Conservation (phyloP, 306 rosid species). For the Heteromeles arbutifolia region DNA sequence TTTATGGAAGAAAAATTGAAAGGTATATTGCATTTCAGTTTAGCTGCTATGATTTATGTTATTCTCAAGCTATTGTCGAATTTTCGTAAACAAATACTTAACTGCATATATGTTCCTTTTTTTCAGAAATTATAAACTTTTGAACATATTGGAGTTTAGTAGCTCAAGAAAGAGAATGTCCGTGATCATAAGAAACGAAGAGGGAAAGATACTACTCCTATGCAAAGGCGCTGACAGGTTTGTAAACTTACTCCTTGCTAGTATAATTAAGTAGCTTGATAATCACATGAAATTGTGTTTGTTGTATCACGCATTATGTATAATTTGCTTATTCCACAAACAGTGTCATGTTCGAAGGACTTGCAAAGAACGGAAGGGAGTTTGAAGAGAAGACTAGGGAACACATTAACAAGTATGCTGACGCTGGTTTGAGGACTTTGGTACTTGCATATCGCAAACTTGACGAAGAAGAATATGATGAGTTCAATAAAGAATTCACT, state of each 20-base stretch:
- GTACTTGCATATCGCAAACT: conserved; percentile 82
- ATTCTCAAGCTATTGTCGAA: background rate
- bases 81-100: conserved; percentile 1
- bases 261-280: background rate
- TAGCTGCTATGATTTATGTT: background rate
- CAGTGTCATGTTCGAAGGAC: conserved; percentile 97
- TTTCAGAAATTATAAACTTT: conserved; percentile 65
- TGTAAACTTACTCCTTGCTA: conserved; percentile 26
- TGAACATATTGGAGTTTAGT: conserved; percentile 74
- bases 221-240: conserved; percentile 99
- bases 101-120: conserved; percentile 12
- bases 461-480: conserved; percentile 53
- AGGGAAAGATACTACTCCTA: conserved; percentile 64
- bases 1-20: conserved; percentile 28
- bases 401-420: conserved; percentile 81
- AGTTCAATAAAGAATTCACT: conserved; percentile 50
- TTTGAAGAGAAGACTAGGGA: conserved; percentile 68
- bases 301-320: background rate
- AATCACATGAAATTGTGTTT: background rate
- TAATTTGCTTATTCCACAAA: conserved; percentile 6
- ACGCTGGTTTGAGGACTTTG: conserved; percentile 96
- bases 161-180: conserved; percentile 98
- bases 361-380: conserved; percentile 66
- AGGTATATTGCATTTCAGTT: conserved; percentile 37
- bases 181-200: conserved; percentile 59